Conservation (phyloP, 2,329 filamentous ascomycete species). For the Grosmannia huntii region DNA sequence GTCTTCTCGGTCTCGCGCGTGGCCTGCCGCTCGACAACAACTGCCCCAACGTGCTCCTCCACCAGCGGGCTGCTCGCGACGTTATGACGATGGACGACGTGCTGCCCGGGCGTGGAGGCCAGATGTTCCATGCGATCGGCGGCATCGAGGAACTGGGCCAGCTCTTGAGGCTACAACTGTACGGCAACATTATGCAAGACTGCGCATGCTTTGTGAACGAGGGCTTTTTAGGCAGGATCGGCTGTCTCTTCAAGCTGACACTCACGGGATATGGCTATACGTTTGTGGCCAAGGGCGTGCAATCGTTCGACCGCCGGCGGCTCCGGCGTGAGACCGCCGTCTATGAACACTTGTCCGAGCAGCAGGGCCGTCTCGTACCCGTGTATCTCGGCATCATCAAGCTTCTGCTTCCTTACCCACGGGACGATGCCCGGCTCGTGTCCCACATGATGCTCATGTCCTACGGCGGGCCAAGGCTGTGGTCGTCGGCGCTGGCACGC, state of each 20-base stretch:
- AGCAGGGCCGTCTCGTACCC: slow-evolving; percentile 9
- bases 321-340: slow-evolving; percentile 1
- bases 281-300: slow-evolving; percentile 9
- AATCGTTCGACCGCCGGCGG: not conserved
- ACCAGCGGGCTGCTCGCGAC: not conserved
- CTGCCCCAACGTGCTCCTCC: slow-evolving; percentile 2
- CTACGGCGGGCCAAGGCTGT: not conserved
- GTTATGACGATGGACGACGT: not conserved
- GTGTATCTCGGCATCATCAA: slow-evolving; percentile 7
- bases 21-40: not conserved
- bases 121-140: slow-evolving; percentile 1
- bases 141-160: not conserved
- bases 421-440: slow-evolving; percentile 4
- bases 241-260: slow-evolving; percentile 9
- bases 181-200: not conserved
- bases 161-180: not conserved
- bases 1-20: not conserved
- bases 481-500: no score
- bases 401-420: slow-evolving; percentile 5
- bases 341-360: slow-evolving; percentile 2
- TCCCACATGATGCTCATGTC: slow-evolving; percentile 13
- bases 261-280: slow-evolving; percentile 9
- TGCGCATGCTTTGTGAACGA: not conserved
- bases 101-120: no score
- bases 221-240: slow-evolving; percentile 1